Evolutionary conservation across 306 rosid genomes (phyloP), one percentile per base, ranked within the genome.

Genomic region (Crotalaria pallida): DNA sequence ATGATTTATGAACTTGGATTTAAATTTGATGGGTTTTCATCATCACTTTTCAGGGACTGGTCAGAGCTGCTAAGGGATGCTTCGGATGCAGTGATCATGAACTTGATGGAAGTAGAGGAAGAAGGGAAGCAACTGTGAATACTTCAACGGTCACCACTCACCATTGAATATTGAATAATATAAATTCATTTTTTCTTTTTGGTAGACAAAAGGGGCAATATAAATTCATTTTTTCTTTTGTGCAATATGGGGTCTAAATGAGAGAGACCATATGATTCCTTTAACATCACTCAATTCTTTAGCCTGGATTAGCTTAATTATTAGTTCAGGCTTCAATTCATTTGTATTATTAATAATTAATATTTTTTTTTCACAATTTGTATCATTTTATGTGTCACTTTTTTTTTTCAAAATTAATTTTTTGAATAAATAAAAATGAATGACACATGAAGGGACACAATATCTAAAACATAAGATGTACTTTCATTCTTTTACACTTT

Each of bases 41-140:
- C 34, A 48, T n/a, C n/a, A n/a, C 2, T 43, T 47, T 65, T 58
- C 38, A 80, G 87, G 72, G 84, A 83, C 23, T 83, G 87, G 87
- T 64, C 87, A 4, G 73, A 80, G 65, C 38, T 80, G 27, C 33
- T 83, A 40, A 77, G 47, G 56, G 67, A 83, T 58, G 80, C 84
- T 16, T 68, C 87, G 0, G 78, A 83, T 16, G 87, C 84, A 24
- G 87, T 83, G 34, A 59, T 83, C 10, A 22, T 69, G 45, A 83
- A 80, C 58, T 76, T 83, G 84, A 0, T 64, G 72, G 87, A 83
- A 75, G 87, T 58, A 1, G 82, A 77, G 15, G 82, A 74, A 68
- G 80, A 81, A 48, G 6, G 45, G 36, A 78, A 49, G 59, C 21
- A 13, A 64, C 3, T 47, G 52, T 77, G 71, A 57, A 67, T 47